Base-by-base conservation (phyloP, 768 basidiomycete genomes). In the Phanerochaete carnosa region DNA sequence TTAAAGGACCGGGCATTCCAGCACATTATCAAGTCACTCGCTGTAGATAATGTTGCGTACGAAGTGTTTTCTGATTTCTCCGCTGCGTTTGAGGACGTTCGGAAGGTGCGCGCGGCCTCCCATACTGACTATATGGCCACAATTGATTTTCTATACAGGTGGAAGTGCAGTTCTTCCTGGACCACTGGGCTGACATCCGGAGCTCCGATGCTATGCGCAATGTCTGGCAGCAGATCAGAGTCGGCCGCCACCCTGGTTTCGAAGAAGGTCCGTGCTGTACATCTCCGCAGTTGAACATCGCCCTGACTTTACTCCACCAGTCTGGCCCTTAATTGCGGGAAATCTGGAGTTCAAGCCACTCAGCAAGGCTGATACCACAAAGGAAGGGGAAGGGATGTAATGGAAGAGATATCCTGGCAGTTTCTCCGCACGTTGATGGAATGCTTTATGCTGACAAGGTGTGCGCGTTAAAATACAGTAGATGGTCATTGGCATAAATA, bases 61-160 rank as follows among this genome's bases (percentile, higher is more conserved):
- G 93, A 95, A 70, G 86, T 90, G 37, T 95, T 95, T 69, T 91
- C 89, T 12, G 84, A 87, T 0, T 94, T 95, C 74, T 87, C 90
- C 5, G 88, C 89, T 5, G 84, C 86, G 0, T 94, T 92, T 65
- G 87, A 89, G 55, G 88, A 90, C 46, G 85, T 95, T 28, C 79
- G 92, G 55, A 90, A 89, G 81, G 89, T 85, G 51, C 51, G 69
- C 64, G 1, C 28, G 25, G 8, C 19, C 57, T 55, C 19, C 46
- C 23, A 32, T n/a, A 22, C 19, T 15, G 16, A 28, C 23, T 16
- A 13, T 62, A n/a, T 9, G 54, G 19, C 26, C 39, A 33, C 58
- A 7, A 23, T n/a, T 52, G 19, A 19, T 19, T 43, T 6, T 29
- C 11, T 22, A n/a, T 45, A 13, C 45, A 80, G 79, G 76, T 90